phyloP scores from a whole-genome alignment of 2,329 filamentous ascomycete species.

The Hypoxylon sp. region DNA sequence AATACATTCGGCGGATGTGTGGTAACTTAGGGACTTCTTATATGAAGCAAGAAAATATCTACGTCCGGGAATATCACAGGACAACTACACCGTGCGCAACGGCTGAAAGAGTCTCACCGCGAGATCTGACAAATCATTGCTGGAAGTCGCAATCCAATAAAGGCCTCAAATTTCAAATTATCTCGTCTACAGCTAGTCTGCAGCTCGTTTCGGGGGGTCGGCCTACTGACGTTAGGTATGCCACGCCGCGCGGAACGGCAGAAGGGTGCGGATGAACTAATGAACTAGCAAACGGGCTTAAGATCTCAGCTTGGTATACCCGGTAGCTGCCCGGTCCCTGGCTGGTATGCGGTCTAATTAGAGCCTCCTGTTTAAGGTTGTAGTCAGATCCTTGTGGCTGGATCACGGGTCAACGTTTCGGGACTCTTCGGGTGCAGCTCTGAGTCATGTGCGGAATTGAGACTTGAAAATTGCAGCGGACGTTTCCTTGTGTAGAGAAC shows the following conservation, averaged over 20 bases:
- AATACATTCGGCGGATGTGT: not conserved
- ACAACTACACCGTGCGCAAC: not conserved
- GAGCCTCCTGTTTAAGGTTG: slow-evolving; percentile 10
- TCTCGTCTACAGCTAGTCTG: slow-evolving; percentile 5
- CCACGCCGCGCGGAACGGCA: not conserved
- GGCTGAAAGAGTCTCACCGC: not conserved
- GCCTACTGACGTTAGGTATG: not conserved
- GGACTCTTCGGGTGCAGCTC: slow-evolving; percentile 18
- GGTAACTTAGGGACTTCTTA: not conserved
- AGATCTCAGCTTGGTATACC: slow-evolving; percentile 13
- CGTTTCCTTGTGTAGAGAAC: slow-evolving; percentile 13
- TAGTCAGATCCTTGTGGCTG: slow-evolving; percentile 5
- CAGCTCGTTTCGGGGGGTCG: not conserved
- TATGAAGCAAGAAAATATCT: not conserved
- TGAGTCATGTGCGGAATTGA: slow-evolving; percentile 21
- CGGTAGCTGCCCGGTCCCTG: not conserved
- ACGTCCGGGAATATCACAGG: not conserved
- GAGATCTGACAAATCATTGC: slow-evolving; percentile 16
- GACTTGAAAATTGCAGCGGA: slow-evolving; percentile 12
- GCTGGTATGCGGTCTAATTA: slow-evolving; percentile 1
- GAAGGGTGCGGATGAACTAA: not conserved
- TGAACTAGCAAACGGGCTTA: slow-evolving; percentile 9
- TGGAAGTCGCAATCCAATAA: slow-evolving; percentile 19
- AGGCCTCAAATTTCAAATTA: slow-evolving; percentile 21
- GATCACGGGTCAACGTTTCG: slow-evolving; percentile 28